phyloP scores from a whole-genome alignment of 805 yeast genomes.

The Debaryomyces hansenii region DNA sequence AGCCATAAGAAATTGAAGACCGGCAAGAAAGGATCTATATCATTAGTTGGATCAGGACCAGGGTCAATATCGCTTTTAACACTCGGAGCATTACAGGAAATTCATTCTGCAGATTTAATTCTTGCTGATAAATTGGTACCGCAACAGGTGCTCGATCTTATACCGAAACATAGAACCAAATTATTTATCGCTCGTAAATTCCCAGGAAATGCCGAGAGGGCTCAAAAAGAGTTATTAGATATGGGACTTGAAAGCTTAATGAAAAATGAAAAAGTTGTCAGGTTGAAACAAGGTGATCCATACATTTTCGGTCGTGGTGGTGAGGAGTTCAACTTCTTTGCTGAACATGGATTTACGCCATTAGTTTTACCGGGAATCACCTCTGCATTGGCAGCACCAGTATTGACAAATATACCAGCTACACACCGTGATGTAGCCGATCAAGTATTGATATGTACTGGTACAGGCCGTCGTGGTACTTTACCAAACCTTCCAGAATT shows the following conservation, averaged over 20 bases:
- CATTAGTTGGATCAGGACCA: constrained; percentile 94
- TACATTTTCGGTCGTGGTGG: constrained; percentile 96
- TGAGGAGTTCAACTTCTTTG: constrained; percentile 77
- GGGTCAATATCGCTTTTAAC: constrained; percentile 84
- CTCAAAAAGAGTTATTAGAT: constrained; percentile 80
- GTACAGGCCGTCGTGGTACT: constrained; percentile 87
- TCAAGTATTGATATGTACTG: constrained; percentile 90
- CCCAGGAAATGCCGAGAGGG: constrained; percentile 95
- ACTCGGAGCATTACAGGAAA: constrained; percentile 78
- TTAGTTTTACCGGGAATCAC: constrained; percentile 83
- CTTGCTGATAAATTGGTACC: constrained; percentile 94
- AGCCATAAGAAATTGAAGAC: constrained; percentile 1
- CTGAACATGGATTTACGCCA: constrained; percentile 66
- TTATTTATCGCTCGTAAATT: constrained; percentile 88
- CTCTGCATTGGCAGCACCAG: constrained; percentile 86
- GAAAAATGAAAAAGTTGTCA: constrained; percentile 74
- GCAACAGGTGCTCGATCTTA: constrained; percentile 74
- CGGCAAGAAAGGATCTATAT: constrained; percentile 51
- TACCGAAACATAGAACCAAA: constrained; percentile 69
- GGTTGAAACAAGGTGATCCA: constrained; percentile 96
- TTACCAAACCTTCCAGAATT: constrained; percentile 77
- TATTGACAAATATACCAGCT: constrained; percentile 79
- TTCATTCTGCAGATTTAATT: constrained; percentile 77
- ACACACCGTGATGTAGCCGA: constrained; percentile 92
- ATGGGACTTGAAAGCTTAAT: constrained; percentile 66